These are phyloP conservation scores for Penicillium olsonii DNA, from an alignment of 2,329 filamentous ascomycete species.

Conservation along the genomic window DNA sequence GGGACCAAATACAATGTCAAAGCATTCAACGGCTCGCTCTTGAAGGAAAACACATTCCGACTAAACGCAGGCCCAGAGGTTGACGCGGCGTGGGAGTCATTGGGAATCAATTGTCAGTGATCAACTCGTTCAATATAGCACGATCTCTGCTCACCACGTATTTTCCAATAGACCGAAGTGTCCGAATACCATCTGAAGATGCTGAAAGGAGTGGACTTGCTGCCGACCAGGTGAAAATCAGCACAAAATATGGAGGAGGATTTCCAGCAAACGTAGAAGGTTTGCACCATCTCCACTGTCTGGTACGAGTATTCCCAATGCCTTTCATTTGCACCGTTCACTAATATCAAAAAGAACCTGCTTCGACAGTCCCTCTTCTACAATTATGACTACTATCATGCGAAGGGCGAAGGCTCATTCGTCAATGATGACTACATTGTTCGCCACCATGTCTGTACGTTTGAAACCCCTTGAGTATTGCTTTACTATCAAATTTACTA, in stretches of 20 bases:
- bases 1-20: slow-evolving; percentile 44
- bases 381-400: slow-evolving; percentile 61
- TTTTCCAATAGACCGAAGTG: slow-evolving; percentile 42
- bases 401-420: slow-evolving; percentile 55
- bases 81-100: slow-evolving; percentile 58
- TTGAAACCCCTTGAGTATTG: not conserved
- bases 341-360: slow-evolving; percentile 50
- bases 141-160: slow-evolving; percentile 23
- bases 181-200: slow-evolving; percentile 53
- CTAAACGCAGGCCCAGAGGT: slow-evolving; percentile 54
- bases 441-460: slow-evolving; percentile 59
- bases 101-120: slow-evolving; percentile 55
- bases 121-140: slow-evolving; percentile 32
- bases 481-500: not conserved
- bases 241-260: slow-evolving; percentile 58
- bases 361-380: slow-evolving; percentile 60
- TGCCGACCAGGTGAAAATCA: slow-evolving; percentile 57
- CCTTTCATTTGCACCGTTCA: not conserved
- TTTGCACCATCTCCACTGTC: slow-evolving; percentile 50
- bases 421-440: slow-evolving; percentile 58
- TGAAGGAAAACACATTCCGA: slow-evolving; percentile 57
- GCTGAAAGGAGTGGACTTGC: slow-evolving; percentile 55
- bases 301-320: slow-evolving; percentile 44
- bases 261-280: slow-evolving; percentile 43
- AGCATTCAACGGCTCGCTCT: slow-evolving; percentile 59